A percentile compares a stretch with the other conserved stretches of the same genome.
Conservation (phyloP, 2,329 filamentous ascomycete genomes). For the Epichloe sylvatica region DNA sequence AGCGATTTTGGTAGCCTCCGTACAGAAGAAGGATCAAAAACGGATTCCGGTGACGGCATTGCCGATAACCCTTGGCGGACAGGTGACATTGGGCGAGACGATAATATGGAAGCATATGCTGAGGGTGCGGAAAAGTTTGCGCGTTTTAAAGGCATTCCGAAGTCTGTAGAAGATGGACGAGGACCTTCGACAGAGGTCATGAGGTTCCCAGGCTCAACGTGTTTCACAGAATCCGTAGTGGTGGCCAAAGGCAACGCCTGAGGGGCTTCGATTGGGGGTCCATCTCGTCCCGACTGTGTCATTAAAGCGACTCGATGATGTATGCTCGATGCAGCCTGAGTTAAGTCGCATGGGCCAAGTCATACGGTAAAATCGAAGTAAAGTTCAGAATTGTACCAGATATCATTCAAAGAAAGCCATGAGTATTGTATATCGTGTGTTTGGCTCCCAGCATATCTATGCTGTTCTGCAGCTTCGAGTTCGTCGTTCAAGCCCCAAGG, state of each 20-base stretch:
- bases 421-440: background rate
- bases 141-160: conserved; percentile 37
- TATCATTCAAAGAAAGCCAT: background rate
- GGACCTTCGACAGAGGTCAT: conserved; percentile 35
- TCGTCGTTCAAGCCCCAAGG: background rate
- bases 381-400: background rate
- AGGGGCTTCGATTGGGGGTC: conserved; percentile 50
- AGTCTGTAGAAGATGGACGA: conserved; percentile 36
- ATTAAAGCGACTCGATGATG: conserved; percentile 35
- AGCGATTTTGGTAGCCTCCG: conserved; percentile 30
- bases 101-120: conserved; percentile 50
- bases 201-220: conserved; percentile 49
- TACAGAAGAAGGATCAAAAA: conserved; percentile 35
- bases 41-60: conserved; percentile 41
- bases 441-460: background rate
- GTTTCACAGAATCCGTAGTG: conserved; percentile 32
- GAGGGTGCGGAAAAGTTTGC: conserved; percentile 46
- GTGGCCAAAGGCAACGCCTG: conserved; percentile 55
- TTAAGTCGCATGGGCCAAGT: conserved; percentile 4
- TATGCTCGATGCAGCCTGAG: background rate
- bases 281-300: conserved; percentile 53
- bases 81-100: conserved; percentile 55
- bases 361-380: conserved; percentile 6
- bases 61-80: conserved; percentile 45
- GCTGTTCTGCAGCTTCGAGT: background rate